Evolutionary conservation across 768 basidiomycete species (phyloP), one percentile per base, ranked within the genome.

Genomic region (Auriscalpium vulgare): DNA sequence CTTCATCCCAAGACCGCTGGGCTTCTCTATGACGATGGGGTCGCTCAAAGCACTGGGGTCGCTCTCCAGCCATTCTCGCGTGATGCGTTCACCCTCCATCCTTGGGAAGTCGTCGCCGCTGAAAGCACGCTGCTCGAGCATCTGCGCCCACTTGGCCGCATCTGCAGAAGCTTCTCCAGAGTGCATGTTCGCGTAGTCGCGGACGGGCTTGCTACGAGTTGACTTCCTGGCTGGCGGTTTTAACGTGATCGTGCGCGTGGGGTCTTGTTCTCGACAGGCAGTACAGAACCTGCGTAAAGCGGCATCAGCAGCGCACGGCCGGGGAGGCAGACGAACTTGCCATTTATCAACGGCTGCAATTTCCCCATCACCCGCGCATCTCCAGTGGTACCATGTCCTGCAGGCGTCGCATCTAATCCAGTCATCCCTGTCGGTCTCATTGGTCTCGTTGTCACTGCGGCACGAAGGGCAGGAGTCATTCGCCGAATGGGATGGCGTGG

Each of bases 341-440:
- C 87, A 91, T 76, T 87, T 91, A 67, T 89, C 87, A 56, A 92
- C 80, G 13, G 75, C 75, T 37, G 83, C 81, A 10, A 85, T 75
- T 58, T 85, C 83, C 40, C 76, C 77, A 13, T 80, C 80, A 46
- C 83, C 78, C 13, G 80, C 86, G 69, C 89, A 91, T 56, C 79
- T 74, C 87, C 88, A 92, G 65, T 91, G 88, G 67, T 83, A 91
- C 89, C 88, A 91, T 35, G 74, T 78, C 69, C 85, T 85, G 74
- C 88, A 91, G 19, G 78, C 78, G 63, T 91, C 90, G 67, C 91
- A 94, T 59, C 83, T 73, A 55, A 93, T 83, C 91, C 91, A 94
- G 63, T 74, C 82, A 60, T 89, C 87, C 67, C 85, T 85, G 59
- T 81, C 78, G 51, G 71, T 74, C 19, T 50, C 56, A 35, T 57